phyloP scores from a whole-genome alignment of 768 basidiomycete species.

The Suillus hirtellus region DNA sequence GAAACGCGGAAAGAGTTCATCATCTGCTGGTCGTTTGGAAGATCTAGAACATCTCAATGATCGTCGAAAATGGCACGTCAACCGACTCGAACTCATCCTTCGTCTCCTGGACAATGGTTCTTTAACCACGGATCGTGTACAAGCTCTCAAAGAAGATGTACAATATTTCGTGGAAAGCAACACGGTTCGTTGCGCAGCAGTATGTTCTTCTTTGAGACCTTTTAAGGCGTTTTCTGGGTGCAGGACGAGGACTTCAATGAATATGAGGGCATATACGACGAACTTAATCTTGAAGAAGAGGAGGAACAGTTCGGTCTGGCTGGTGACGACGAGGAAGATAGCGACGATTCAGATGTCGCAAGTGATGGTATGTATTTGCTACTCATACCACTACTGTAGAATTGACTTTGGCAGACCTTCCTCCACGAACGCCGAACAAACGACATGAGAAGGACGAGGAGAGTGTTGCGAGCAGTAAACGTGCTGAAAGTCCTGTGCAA shows the following conservation, averaged over 20 bases:
- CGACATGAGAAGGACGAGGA: slow-evolving; percentile 76
- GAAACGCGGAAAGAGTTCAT: slow-evolving; percentile 77
- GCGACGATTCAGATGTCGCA: slow-evolving; percentile 71
- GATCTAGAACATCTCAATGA: slow-evolving; percentile 90
- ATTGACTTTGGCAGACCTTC: slow-evolving; percentile 47
- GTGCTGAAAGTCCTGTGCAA: slow-evolving; percentile 74
- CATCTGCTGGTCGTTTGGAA: slow-evolving; percentile 69
- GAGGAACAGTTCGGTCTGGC: slow-evolving; percentile 89
- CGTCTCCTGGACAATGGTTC: slow-evolving; percentile 94
- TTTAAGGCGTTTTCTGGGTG: slow-evolving; percentile 22
- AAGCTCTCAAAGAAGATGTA: slow-evolving; percentile 88
- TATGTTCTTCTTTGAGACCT: slow-evolving; percentile 12
- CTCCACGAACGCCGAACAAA: slow-evolving; percentile 65
- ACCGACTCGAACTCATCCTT: slow-evolving; percentile 88
- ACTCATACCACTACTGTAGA: not conserved
- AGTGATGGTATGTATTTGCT: slow-evolving; percentile 61
- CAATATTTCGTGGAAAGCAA: slow-evolving; percentile 96
- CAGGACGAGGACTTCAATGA: slow-evolving; percentile 98
- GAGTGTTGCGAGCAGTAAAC: slow-evolving; percentile 66
- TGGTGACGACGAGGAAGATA: slow-evolving; percentile 74
- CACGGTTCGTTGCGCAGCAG: slow-evolving; percentile 59
- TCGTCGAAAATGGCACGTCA: slow-evolving; percentile 93
- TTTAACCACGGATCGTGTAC: slow-evolving; percentile 76
- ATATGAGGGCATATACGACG: slow-evolving; percentile 96
- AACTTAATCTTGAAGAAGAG: slow-evolving; percentile 94